Conservation (phyloP, 257 asterid species). For the Gardenia jasminoides region DNA sequence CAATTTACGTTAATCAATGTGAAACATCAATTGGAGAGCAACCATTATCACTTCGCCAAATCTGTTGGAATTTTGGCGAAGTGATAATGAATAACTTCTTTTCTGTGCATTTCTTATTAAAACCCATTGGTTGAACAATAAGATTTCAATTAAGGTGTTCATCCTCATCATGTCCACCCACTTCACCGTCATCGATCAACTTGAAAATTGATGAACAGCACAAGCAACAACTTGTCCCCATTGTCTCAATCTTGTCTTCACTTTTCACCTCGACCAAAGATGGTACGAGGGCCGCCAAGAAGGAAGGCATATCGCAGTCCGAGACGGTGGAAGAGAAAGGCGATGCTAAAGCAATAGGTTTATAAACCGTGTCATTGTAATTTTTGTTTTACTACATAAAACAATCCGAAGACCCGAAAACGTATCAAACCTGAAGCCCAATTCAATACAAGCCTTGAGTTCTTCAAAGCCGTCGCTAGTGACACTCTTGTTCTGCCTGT, state of each 20-base stretch:
- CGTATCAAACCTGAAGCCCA: conserved; percentile 69
- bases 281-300: conserved; percentile 50
- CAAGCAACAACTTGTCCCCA: conserved; percentile 85
- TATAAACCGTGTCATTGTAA: conserved; percentile 37
- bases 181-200: no score
- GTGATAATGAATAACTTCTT: not conserved
- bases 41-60: conserved; percentile 17
- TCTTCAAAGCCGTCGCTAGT: conserved; percentile 81
- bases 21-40: no score
- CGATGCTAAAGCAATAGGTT: conserved; percentile 27
- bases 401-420: conserved; percentile 72
- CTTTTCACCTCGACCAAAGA: conserved; percentile 53
- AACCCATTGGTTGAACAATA: not conserved
- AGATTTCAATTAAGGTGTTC: not conserved
- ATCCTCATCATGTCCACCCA: not conserved
- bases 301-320: conserved; percentile 46
- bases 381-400: conserved; percentile 58
- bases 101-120: not conserved
- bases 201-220: conserved; percentile 57
- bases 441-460: conserved; percentile 70
- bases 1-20: not conserved
- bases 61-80: conserved; percentile 12
- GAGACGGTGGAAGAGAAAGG: conserved; percentile 32
- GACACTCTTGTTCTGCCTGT: conserved; percentile 52
- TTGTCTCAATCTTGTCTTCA: conserved; percentile 70